Evolutionary conservation across 768 basidiomycete species (phyloP).

Genomic region (Russula earlei): DNA sequence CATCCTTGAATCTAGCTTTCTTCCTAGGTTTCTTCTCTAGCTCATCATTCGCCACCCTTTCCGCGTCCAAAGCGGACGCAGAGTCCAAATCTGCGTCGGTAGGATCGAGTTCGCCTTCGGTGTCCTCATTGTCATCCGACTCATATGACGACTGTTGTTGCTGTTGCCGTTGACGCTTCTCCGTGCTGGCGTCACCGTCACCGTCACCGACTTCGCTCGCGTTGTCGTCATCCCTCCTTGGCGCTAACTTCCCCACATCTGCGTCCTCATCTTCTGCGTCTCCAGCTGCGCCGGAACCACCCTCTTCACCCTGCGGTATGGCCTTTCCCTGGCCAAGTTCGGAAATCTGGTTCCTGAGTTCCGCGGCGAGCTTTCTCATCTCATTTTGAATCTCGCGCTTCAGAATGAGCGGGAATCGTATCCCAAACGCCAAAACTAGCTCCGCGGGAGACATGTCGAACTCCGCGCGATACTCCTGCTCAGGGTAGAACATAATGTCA

Average conservation of each 20-base stretch:
- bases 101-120: conserved; percentile 40
- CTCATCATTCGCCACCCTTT: conserved; percentile 28
- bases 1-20: conserved; percentile 29
- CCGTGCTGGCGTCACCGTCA: conserved; percentile 76
- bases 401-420: conserved; percentile 68
- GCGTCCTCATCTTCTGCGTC: conserved; percentile 38
- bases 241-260: conserved; percentile 27
- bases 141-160: conserved; percentile 73
- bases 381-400: conserved; percentile 82
- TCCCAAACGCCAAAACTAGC: conserved; percentile 61
- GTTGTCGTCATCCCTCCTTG: conserved; percentile 45
- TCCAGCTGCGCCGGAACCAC: conserved; percentile 44
- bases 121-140: conserved; percentile 54
- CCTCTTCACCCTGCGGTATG: conserved; percentile 33
- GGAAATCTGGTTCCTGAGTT: conserved; percentile 66
- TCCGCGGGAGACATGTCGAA: conserved; percentile 68
- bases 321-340: conserved; percentile 77
- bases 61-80: conserved; percentile 40
- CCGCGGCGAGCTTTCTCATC: conserved; percentile 75
- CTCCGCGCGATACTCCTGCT: conserved; percentile 72
- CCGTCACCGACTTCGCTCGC: conserved; percentile 74
- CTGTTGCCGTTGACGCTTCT: conserved; percentile 60
- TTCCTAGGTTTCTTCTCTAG: conserved; percentile 26
- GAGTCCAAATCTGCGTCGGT: conserved; percentile 56
- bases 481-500: conserved; percentile 76